These are phyloP conservation scores for Leucocoprinus sp. DNA, from an alignment of 768 basidiomycete species.

Conservation along the genomic window DNA sequence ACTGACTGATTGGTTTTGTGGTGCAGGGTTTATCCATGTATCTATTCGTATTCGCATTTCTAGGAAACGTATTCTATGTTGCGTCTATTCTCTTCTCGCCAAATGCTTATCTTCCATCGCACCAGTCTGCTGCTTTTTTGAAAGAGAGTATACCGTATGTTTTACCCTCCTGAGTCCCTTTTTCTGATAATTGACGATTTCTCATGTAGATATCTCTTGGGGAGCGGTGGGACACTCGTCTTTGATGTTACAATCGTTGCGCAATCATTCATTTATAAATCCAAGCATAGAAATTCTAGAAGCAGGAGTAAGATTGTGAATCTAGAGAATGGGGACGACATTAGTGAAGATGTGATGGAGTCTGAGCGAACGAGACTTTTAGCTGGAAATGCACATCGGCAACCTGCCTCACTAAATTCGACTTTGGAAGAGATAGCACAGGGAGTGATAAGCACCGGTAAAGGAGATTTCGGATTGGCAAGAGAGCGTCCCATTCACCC, in stretches of 20 bases:
- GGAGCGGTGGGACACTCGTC: slow-evolving; percentile 85
- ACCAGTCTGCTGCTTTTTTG: slow-evolving; percentile 57
- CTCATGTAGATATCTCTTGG: slow-evolving; percentile 65
- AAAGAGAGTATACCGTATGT: slow-evolving; percentile 82
- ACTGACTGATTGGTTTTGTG: slow-evolving; percentile 1
- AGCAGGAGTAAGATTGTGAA: slow-evolving; percentile 15
- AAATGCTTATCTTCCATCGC: slow-evolving; percentile 44
- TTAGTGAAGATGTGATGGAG: slow-evolving; percentile 12
- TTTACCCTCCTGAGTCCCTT: slow-evolving; percentile 1
- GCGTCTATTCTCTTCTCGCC: slow-evolving; percentile 81
- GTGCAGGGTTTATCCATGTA: slow-evolving; percentile 83
- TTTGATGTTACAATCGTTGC: slow-evolving; percentile 90
- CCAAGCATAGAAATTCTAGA: slow-evolving; percentile 27
- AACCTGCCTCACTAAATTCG: no score
- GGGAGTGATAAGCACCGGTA: no score
- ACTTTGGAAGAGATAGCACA: no score
- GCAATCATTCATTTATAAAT: slow-evolving; percentile 76
- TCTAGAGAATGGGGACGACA: not conserved
- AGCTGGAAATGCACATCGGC: slow-evolving; percentile 28
- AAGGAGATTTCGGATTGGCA: not conserved
- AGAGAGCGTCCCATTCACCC: slow-evolving; percentile 4
- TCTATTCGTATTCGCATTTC: slow-evolving; percentile 88
- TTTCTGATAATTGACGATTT: not conserved
- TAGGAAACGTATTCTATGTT: slow-evolving; percentile 92
- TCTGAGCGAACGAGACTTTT: slow-evolving; percentile 47